Evolutionary conservation across 1,139 yeast genomes (phyloP).

Genomic region (Candida tetrigidarum): DNA sequence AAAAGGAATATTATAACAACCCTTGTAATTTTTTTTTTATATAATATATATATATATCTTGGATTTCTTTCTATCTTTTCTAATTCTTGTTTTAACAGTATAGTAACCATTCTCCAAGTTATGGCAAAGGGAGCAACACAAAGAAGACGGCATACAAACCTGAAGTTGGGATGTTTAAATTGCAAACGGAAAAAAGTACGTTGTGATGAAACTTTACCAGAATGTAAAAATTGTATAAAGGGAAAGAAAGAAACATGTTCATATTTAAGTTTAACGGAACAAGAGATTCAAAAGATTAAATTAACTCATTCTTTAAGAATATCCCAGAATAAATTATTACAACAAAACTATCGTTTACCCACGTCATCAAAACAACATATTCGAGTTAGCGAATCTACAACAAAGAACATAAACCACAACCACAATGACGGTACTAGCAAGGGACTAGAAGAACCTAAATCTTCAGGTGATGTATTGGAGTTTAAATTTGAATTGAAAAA

Average conservation of each 20-base stretch:
- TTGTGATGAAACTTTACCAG: slow-evolving; percentile 50
- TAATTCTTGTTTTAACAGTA: neutral
- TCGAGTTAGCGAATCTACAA: neutral
- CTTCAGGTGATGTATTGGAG: slow-evolving; percentile 21
- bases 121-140: slow-evolving; percentile 17
- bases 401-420: neutral
- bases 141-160: slow-evolving; percentile 46
- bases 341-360: slow-evolving; percentile 33
- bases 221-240: slow-evolving; percentile 43
- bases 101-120: neutral
- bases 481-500: slow-evolving; percentile 29
- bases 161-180: slow-evolving; percentile 46
- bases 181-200: slow-evolving; percentile 51
- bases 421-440: too few species aligned
- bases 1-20: neutral
- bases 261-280: slow-evolving; percentile 28
- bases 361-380: slow-evolving; percentile 17
- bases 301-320: slow-evolving; percentile 33
- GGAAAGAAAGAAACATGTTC: slow-evolving; percentile 37
- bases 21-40: neutral
- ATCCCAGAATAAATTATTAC: slow-evolving; percentile 33
- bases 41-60: neutral
- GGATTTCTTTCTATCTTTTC: neutral
- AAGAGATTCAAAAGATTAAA: slow-evolving; percentile 31
- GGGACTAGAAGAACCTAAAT: too few species aligned